These are phyloP conservation scores for Elaeis oleifera DNA, from an alignment of 202 grass and related monocot species.

Conservation along the genomic window DNA sequence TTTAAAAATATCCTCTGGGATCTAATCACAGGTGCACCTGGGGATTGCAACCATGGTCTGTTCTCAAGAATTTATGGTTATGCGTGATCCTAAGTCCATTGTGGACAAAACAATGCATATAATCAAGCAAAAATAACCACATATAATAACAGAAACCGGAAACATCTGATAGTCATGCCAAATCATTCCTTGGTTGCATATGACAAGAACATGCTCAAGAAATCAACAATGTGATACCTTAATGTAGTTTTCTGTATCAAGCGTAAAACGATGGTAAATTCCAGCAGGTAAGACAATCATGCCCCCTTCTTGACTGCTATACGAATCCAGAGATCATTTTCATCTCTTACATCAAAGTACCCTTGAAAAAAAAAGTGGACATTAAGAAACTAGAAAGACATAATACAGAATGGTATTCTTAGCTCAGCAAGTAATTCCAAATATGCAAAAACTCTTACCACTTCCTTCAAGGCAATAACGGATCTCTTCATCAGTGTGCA, in stretches of 20 bases:
- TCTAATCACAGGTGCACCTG: no score
- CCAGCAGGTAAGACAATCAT: slow-evolving; percentile 98
- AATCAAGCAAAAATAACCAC: no score
- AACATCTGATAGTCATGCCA: no score
- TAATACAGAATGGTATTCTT: background rate
- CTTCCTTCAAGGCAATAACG: slow-evolving; percentile 89
- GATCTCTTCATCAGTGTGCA: slow-evolving; percentile 96
- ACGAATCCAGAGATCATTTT: slow-evolving; percentile 72
- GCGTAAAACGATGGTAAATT: slow-evolving; percentile 92
- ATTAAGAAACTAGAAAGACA: background rate
- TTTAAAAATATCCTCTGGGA: no score
- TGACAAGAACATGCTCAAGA: no score
- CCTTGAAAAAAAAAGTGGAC: slow-evolving; percentile 26
- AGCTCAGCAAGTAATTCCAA: background rate
- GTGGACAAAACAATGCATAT: no score
- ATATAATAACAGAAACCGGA: no score
- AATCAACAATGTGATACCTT: slow-evolving; percentile 40
- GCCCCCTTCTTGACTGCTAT: slow-evolving; percentile 75
- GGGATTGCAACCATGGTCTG: no score
- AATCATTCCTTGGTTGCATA: no score
- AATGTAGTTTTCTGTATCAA: slow-evolving; percentile 80
- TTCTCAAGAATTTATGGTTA: no score
- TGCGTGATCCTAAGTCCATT: no score
- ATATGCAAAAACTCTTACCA: slow-evolving; percentile 32
- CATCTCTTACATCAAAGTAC: slow-evolving; percentile 89